Percentiles rank a stretch among this genome's conserved stretches.
These are phyloP conservation scores for Fusarium torulosum DNA, from an alignment of 2,329 filamentous ascomycete genomes.

Conservation along the genomic window DNA sequence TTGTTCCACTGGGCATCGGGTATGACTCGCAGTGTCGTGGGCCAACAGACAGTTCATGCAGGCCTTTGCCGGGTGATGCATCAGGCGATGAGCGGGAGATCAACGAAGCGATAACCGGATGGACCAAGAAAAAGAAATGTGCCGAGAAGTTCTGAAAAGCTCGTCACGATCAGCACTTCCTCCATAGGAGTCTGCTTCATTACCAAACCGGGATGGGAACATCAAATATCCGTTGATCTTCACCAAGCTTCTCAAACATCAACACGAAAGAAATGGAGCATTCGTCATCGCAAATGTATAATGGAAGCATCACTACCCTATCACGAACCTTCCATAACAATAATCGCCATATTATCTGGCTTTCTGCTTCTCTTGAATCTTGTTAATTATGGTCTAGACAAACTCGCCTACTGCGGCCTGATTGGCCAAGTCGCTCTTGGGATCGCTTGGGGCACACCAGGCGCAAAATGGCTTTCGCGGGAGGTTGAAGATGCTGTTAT, in stretches of 20 bases:
- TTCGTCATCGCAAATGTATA: neutral
- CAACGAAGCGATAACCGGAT: neutral
- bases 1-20: neutral
- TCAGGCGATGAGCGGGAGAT: neutral
- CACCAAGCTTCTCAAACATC: neutral
- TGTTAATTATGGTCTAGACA: constrained; percentile 68
- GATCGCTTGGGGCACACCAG: constrained; percentile 76
- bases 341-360: constrained; percentile 70
- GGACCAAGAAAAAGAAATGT: neutral
- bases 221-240: neutral
- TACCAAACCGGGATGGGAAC: neutral
- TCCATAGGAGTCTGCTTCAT: too few species aligned
- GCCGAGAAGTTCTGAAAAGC: too few species aligned
- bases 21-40: neutral
- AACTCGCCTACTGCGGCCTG: constrained; percentile 75
- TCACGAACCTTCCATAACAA: constrained; percentile 70
- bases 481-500: constrained; percentile 68
- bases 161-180: too few species aligned
- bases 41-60: neutral
- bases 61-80: neutral
- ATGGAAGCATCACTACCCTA: constrained; percentile 62
- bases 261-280: neutral
- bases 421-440: constrained; percentile 79
- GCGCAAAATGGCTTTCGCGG: constrained; percentile 68
- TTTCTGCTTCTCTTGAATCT: constrained; percentile 74